Base-by-base conservation (phyloP, 306 rosid species). In the Morella rubra region DNA sequence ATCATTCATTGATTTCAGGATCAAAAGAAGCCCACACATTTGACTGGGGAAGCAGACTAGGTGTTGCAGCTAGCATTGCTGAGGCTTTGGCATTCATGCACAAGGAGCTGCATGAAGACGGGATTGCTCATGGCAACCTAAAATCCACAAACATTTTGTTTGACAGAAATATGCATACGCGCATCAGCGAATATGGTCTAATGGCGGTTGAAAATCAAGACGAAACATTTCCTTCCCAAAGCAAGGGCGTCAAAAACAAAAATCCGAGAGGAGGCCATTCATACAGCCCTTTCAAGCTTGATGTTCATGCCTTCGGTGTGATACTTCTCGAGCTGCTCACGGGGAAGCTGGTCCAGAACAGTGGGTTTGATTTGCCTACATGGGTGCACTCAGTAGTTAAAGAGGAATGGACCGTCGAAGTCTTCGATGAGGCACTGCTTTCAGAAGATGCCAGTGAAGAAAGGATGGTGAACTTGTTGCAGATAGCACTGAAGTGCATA, bases 91-190 rank as follows among this genome's bases (percentile, higher is more conserved):
- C 96, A 24, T 85, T 84, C 79, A 87, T 90, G 97, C 90, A 86
- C 42, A 82, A 76, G 72, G 86, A 85, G 81, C 88, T 92, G 61
- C 68, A 56, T 6, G 86, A 83, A 73, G 76, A 84, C 59, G 85
- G 89, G 53, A 79, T 90, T 78, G 81, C 84, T 53, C 92, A 89
- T 72, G 97, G 93, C 0, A 86, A 92, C 84, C 71, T 92, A 8
- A 92, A 90, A 80, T 90, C 93, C 71, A 89, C 81, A 46, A 90
- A 92, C 88, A 89, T 92, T 77, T 66, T 92, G 45, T 86, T 92
- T 68, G 86, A 82, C 92, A 85, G 68, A 52, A 80, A 86, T 4
- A 89, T 86, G 87, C 82, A 92, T 71, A 86, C 90, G 27, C 79
- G 83, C 84, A 73, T 90, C 50, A 86, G 92, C 56, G 96, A 92